These are phyloP conservation scores for Epithele typhae DNA, from an alignment of 768 basidiomycete species.

Conservation along the genomic window DNA sequence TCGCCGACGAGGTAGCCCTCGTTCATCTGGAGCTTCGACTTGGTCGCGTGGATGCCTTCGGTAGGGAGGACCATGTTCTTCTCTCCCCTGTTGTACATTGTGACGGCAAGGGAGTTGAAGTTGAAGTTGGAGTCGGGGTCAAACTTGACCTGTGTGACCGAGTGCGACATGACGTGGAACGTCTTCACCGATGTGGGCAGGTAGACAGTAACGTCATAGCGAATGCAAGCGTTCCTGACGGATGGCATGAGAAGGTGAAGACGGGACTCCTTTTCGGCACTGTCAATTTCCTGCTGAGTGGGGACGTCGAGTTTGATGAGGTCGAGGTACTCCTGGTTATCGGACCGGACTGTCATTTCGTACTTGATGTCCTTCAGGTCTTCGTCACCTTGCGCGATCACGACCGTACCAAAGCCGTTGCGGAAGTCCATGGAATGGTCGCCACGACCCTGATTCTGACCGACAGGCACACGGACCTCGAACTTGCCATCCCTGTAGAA, in stretches of 20 bases:
- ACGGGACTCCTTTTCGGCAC: slow-evolving; percentile 31
- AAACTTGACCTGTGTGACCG: slow-evolving; percentile 46
- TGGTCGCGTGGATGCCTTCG: slow-evolving; percentile 35
- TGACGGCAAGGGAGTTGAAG: slow-evolving; percentile 42
- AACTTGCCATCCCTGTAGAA: slow-evolving; percentile 36
- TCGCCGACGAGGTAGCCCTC: slow-evolving; percentile 62
- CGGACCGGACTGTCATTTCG: slow-evolving; percentile 43
- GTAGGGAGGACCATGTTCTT: slow-evolving; percentile 46
- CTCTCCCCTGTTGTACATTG: slow-evolving; percentile 32
- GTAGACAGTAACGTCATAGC: slow-evolving; percentile 49
- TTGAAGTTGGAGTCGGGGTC: slow-evolving; percentile 38
- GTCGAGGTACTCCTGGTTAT: slow-evolving; percentile 37
- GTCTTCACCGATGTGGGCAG: slow-evolving; percentile 47
- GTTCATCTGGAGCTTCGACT: slow-evolving; percentile 40
- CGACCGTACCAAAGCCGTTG: slow-evolving; percentile 48
- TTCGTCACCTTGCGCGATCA: slow-evolving; percentile 39
- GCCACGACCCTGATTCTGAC: slow-evolving; percentile 18
- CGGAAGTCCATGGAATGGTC: slow-evolving; percentile 45
- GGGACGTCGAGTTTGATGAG: slow-evolving; percentile 34
- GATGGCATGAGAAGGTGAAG: slow-evolving; percentile 36
- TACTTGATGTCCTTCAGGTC: slow-evolving; percentile 42
- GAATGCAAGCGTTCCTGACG: slow-evolving; percentile 38
- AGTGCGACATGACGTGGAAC: slow-evolving; percentile 41
- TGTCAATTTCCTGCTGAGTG: slow-evolving; percentile 27
- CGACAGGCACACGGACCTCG: slow-evolving; percentile 37